A percentile compares a stretch with the other conserved stretches of the same genome.
Conservation (phyloP, 495 filamentous ascomycete species). For the Barbatosphaeria neglecta region DNA sequence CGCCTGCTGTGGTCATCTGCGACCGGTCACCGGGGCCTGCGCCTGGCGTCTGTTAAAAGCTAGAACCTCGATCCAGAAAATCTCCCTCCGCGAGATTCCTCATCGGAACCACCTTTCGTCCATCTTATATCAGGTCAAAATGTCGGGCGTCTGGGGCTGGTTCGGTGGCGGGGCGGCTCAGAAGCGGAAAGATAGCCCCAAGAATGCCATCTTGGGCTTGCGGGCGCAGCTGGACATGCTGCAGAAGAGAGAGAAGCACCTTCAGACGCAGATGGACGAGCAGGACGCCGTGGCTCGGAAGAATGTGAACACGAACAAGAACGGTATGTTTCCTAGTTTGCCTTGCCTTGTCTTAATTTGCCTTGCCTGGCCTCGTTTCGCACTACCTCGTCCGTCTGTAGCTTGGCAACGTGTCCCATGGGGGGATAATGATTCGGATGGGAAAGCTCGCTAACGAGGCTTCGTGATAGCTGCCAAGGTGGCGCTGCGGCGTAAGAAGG, state of each 20-base stretch:
- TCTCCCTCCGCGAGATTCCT: neutral
- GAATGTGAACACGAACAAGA: slow-evolving; percentile 82
- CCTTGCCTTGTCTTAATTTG: too few species aligned
- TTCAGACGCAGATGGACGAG: slow-evolving; percentile 83
- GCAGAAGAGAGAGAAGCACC: slow-evolving; percentile 86
- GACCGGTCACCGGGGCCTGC: neutral
- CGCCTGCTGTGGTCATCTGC: neutral
- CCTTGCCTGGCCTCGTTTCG: too few species aligned
- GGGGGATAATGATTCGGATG: too few species aligned
- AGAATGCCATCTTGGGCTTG: slow-evolving; percentile 88
- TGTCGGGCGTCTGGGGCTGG: slow-evolving; percentile 69
- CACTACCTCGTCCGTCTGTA: too few species aligned
- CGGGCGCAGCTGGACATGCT: slow-evolving; percentile 91
- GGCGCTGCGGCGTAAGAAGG: slow-evolving; percentile 92
- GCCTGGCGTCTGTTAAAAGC: neutral
- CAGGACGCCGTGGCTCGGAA: slow-evolving; percentile 89
- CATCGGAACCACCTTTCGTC: neutral
- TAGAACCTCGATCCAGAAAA: neutral
- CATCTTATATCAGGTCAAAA: slow-evolving; percentile 15
- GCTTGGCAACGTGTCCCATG: too few species aligned
- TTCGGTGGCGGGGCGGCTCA: slow-evolving; percentile 68
- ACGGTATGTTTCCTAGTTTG: slow-evolving; percentile 43
- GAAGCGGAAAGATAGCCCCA: slow-evolving; percentile 85
- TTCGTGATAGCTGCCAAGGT: slow-evolving; percentile 70
- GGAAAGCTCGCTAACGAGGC: too few species aligned